Percentiles rank a stretch among this genome's conserved stretches.
These are phyloP conservation scores for Nannizziopsis barbatae DNA, from an alignment of 2,329 filamentous ascomycete species.

Conservation along the genomic window DNA sequence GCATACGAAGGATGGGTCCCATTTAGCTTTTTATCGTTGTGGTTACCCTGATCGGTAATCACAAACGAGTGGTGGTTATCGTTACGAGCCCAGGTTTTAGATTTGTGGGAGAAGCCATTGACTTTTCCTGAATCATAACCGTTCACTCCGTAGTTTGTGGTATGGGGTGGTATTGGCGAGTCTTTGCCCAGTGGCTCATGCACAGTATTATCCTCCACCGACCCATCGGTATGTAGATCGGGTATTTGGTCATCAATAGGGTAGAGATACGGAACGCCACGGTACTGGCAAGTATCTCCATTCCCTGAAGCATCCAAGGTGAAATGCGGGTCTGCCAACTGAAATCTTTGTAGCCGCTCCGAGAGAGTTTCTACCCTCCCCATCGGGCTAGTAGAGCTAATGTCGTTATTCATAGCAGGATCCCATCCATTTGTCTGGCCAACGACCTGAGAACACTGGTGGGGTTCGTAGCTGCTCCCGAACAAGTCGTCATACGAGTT, in stretches of 20 bases:
- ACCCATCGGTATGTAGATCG: not conserved
- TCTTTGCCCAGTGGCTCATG: constrained; percentile 22
- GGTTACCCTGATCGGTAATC: constrained; percentile 25
- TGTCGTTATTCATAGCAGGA: constrained; percentile 8
- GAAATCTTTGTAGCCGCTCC: constrained; percentile 29
- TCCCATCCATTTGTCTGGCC: constrained; percentile 16
- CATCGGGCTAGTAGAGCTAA: constrained; percentile 20
- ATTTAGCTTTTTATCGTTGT: constrained; percentile 26
- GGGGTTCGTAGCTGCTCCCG: constrained; percentile 20
- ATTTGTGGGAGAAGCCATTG: constrained; percentile 26
- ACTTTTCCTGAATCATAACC: constrained; percentile 27
- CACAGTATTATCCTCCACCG: not conserved
- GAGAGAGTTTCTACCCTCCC: constrained; percentile 28
- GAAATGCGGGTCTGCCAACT: constrained; percentile 28
- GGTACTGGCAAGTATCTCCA: constrained; percentile 15
- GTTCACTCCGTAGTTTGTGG: constrained; percentile 25
- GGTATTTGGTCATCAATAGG: constrained; percentile 7
- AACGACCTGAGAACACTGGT: constrained; percentile 24
- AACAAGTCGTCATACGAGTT: constrained; percentile 26
- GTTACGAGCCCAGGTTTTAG: constrained; percentile 28
- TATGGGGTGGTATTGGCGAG: constrained; percentile 21
- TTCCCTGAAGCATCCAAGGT: constrained; percentile 20
- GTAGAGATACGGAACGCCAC: constrained; percentile 12
- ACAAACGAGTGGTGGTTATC: constrained; percentile 16
- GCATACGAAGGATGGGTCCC: constrained; percentile 18